Evolutionary conservation across 208 protist genomes (phyloP).

Genomic region (Trypanosoma caninum): DNA sequence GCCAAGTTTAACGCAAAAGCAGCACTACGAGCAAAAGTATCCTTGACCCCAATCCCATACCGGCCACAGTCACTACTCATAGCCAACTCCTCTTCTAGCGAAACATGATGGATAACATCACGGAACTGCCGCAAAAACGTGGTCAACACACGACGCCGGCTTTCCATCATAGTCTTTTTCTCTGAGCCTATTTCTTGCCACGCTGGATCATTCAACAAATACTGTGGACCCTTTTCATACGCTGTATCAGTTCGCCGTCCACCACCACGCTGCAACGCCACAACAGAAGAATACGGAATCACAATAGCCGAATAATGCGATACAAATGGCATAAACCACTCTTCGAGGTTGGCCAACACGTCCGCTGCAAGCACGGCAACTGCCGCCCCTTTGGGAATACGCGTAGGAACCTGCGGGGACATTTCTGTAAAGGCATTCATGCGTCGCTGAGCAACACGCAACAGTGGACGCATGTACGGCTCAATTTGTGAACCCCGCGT

Average conservation of each 20-base stretch:
- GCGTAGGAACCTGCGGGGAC: slow-evolving; percentile 66
- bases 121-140: slow-evolving; percentile 61
- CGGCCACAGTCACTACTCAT: slow-evolving; percentile 65
- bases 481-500: slow-evolving; percentile 43
- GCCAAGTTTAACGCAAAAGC: slow-evolving; percentile 71
- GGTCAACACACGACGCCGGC: slow-evolving; percentile 39
- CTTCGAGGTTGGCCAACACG: slow-evolving; percentile 69
- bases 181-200: slow-evolving; percentile 43
- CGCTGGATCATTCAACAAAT: slow-evolving; percentile 32
- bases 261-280: slow-evolving; percentile 46
- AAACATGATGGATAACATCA: slow-evolving; percentile 72
- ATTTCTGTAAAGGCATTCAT: slow-evolving; percentile 76
- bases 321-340: slow-evolving; percentile 72
- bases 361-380: slow-evolving; percentile 79
- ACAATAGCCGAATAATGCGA: slow-evolving; percentile 74
- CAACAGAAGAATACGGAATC: slow-evolving; percentile 67
- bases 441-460: slow-evolving; percentile 66
- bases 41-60: slow-evolving; percentile 61
- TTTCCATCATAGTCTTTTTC: slow-evolving; percentile 40
- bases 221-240: slow-evolving; percentile 29
- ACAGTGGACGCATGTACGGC: slow-evolving; percentile 56
- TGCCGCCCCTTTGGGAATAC: slow-evolving; percentile 35
- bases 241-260: slow-evolving; percentile 42
- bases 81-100: slow-evolving; percentile 68
- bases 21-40: slow-evolving; percentile 51